Percentiles rank a stretch among this genome's conserved stretches.
Evolutionary conservation across 1,284 basidiomycete genomes (phyloP).

Genomic region (Ustilago lituana): DNA sequence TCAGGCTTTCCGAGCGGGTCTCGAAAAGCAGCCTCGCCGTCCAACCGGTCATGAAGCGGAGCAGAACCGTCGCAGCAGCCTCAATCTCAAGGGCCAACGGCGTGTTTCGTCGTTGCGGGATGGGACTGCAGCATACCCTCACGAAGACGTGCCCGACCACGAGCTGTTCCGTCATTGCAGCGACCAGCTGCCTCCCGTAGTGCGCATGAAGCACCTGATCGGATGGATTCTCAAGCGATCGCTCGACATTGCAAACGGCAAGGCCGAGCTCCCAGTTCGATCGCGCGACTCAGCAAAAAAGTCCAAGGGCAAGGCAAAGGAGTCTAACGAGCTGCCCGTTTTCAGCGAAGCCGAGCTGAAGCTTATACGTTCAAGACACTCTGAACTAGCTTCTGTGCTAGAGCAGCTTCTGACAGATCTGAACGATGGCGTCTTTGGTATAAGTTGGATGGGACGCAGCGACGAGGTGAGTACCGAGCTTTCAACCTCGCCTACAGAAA

Average conservation of each 20-base stretch:
- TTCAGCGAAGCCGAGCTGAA: slow-evolving; percentile 49
- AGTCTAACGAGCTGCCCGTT: slow-evolving; percentile 18
- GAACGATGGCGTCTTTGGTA: slow-evolving; percentile 54
- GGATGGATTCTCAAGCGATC: slow-evolving; percentile 58
- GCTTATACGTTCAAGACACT: slow-evolving; percentile 24
- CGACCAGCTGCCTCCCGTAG: slow-evolving; percentile 55
- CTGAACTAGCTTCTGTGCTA: slow-evolving; percentile 39
- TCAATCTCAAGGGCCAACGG: slow-evolving; percentile 56
- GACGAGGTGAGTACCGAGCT: too few relatives aligned
- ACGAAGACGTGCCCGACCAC: slow-evolving; percentile 58
- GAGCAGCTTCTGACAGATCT: slow-evolving; percentile 53
- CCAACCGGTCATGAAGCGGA: slow-evolving; percentile 33
- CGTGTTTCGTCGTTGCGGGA: slow-evolving; percentile 56
- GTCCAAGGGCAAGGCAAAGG: slow-evolving; percentile 32
- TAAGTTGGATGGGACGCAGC: slow-evolving; percentile 55
- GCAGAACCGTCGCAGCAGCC: slow-evolving; percentile 48
- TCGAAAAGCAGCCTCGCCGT: slow-evolving; percentile 37
- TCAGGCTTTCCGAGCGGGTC: slow-evolving; percentile 45
- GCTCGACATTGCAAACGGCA: slow-evolving; percentile 46
- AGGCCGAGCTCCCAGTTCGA: slow-evolving; percentile 25
- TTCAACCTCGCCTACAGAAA: too few relatives aligned
- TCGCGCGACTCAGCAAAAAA: slow-evolving; percentile 28
- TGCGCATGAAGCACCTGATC: slow-evolving; percentile 57
- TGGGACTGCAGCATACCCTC: slow-evolving; percentile 55
- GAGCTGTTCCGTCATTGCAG: slow-evolving; percentile 58